A percentile compares a stretch with the other conserved stretches of the same genome.
These are phyloP conservation scores for Hemileccinum rubropunctum DNA, from an alignment of 768 basidiomycete species.

Conservation along the genomic window DNA sequence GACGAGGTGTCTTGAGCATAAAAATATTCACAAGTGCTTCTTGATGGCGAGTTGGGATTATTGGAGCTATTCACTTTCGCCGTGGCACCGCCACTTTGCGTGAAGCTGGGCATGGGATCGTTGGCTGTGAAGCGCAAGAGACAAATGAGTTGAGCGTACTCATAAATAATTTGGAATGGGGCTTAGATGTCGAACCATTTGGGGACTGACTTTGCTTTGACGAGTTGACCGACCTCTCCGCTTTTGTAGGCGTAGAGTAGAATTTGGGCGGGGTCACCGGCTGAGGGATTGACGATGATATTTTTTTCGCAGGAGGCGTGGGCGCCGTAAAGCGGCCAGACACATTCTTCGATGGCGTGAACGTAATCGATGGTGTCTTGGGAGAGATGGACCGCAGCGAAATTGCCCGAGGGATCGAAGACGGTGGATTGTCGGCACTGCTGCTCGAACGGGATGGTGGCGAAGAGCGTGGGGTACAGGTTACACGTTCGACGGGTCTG, in stretches of 20 bases:
- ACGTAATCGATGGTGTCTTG: constrained; percentile 23
- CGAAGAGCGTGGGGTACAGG: constrained; percentile 10
- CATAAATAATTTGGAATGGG: constrained; percentile 44
- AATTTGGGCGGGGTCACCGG: constrained; percentile 42
- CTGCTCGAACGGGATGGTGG: constrained; percentile 12
- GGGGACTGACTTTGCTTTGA: constrained; percentile 25
- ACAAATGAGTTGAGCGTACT: constrained; percentile 61
- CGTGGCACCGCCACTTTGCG: constrained; percentile 24
- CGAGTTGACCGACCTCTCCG: constrained; percentile 37
- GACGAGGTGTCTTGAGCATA: constrained; percentile 33
- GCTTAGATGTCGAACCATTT: constrained; percentile 65
- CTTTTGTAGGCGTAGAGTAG: constrained; percentile 27
- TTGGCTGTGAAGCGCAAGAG: constrained; percentile 36
- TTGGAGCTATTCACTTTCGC: constrained; percentile 31
- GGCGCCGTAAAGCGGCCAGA: constrained; percentile 28
- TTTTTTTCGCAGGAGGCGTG: constrained; percentile 53
- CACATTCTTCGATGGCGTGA: constrained; percentile 34
- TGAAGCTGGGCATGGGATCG: constrained; percentile 22
- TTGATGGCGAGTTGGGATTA: constrained; percentile 9
- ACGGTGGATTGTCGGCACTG: constrained; percentile 36
- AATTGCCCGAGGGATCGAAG: constrained; percentile 49
- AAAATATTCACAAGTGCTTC: constrained; percentile 25
- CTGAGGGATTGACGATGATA: constrained; percentile 64
- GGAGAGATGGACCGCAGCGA: constrained; percentile 36
- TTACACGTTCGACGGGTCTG: constrained; percentile 3